These are phyloP conservation scores for Huntiella bhutanensis DNA, from an alignment of 2,329 filamentous ascomycete species.

Conservation along the genomic window DNA sequence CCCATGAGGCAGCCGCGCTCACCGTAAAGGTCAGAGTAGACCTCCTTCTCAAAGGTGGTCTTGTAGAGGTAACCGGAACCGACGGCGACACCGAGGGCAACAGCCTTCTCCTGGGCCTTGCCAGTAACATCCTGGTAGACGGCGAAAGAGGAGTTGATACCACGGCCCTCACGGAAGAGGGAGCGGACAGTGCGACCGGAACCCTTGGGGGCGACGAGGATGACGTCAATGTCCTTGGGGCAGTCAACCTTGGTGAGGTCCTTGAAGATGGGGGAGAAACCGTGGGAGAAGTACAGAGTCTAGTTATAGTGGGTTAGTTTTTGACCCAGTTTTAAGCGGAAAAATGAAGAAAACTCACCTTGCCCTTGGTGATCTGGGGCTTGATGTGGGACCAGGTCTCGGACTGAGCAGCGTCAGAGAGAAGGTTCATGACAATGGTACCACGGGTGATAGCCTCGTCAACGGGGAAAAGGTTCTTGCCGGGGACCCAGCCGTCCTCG, in stretches of 20 bases:
- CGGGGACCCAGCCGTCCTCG: slow-evolving; percentile 93
- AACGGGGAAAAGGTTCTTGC: slow-evolving; percentile 97
- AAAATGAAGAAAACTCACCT: slow-evolving; percentile 36
- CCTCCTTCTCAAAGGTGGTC: slow-evolving; percentile 99
- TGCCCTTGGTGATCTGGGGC: slow-evolving; percentile 95
- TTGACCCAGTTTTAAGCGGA: not conserved
- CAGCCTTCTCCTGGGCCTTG: slow-evolving; percentile 93
- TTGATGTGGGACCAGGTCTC: slow-evolving; percentile 98
- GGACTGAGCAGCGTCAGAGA: slow-evolving; percentile 90
- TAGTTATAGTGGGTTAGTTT: slow-evolving; percentile 18
- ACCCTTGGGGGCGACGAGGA: slow-evolving; percentile 97
- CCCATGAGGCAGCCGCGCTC: slow-evolving; percentile 99
- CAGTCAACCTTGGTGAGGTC: slow-evolving; percentile 97
- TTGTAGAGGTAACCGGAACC: slow-evolving; percentile 98
- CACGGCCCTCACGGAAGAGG: slow-evolving; percentile 96
- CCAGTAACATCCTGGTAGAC: slow-evolving; percentile 97
- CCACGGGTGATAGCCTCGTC: slow-evolving; percentile 87
- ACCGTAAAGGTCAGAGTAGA: slow-evolving; percentile 98
- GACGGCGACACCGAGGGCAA: slow-evolving; percentile 91
- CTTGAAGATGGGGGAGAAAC: slow-evolving; percentile 99
- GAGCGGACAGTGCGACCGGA: slow-evolving; percentile 96
- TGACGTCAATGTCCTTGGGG: slow-evolving; percentile 89
- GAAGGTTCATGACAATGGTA: slow-evolving; percentile 97
- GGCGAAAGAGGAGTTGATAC: slow-evolving; percentile 98
- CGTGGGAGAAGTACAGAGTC: slow-evolving; percentile 99